phyloP scores from a whole-genome alignment of 352 stramenopile genomes.

The Globisporangium perplexum region DNA sequence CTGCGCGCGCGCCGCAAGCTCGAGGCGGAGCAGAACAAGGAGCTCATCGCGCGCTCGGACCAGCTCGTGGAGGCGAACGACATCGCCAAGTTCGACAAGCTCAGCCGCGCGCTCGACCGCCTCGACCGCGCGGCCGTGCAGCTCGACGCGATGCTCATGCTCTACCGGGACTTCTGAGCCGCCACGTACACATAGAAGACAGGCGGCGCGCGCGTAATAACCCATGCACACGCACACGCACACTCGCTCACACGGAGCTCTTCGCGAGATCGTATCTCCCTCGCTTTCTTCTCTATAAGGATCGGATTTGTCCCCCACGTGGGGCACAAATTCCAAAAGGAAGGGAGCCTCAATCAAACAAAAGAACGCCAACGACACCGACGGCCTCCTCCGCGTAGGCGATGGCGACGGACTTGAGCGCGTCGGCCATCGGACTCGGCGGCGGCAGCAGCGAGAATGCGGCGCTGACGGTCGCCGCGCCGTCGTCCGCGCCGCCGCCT shows the following conservation, averaged over 20 bases:
- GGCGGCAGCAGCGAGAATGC: constrained; percentile 14
- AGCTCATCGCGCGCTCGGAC: constrained; percentile 83
- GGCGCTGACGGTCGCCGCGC: constrained; percentile 5
- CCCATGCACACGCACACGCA: too few relatives aligned
- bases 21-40: constrained; percentile 84
- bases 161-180: constrained; percentile 77
- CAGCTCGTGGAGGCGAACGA: constrained; percentile 84
- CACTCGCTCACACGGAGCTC: too few relatives aligned
- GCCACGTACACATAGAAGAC: background rate
- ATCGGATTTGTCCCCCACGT: background rate
- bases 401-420: constrained; percentile 49
- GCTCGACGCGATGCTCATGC: constrained; percentile 85
- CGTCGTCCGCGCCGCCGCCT: constrained; percentile 20
- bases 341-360: too few relatives aligned
- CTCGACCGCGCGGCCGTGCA: constrained; percentile 80
- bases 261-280: background rate
- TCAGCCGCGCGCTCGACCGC: constrained; percentile 79
- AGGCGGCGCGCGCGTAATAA: too few relatives aligned
- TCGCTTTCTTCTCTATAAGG: background rate
- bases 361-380: too few relatives aligned
- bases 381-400: too few relatives aligned
- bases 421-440: constrained; percentile 31
- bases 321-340: background rate
- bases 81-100: constrained; percentile 82
- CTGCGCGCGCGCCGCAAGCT: constrained; percentile 62